phyloP scores from a whole-genome alignment of 2,329 filamentous ascomycete genomes.

The Graphilbum fragrans region DNA sequence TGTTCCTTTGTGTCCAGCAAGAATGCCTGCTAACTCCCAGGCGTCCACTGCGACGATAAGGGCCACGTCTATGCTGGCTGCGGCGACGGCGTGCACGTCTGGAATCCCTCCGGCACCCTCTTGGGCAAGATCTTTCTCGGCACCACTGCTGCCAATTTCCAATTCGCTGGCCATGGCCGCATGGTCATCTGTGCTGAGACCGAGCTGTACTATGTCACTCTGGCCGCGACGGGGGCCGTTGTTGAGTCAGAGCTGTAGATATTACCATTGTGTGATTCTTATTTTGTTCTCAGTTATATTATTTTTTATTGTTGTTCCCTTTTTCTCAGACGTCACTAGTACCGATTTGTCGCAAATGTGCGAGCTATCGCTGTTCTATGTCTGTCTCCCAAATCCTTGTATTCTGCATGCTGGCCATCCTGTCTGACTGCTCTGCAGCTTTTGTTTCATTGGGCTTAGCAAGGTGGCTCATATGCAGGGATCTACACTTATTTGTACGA shows the following conservation, averaged over 20 bases:
- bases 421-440: too few relatives aligned
- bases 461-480: too few relatives aligned
- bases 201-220: slow-evolving; percentile 25
- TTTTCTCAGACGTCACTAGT: neutral
- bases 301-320: neutral
- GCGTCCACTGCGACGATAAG: slow-evolving; percentile 38
- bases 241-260: slow-evolving; percentile 4
- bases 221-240: slow-evolving; percentile 14
- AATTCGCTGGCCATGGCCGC: slow-evolving; percentile 29
- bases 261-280: neutral
- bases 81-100: slow-evolving; percentile 39
- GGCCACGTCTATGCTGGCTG: slow-evolving; percentile 43
- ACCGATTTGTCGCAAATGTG: neutral
- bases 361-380: too few relatives aligned
- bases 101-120: slow-evolving; percentile 32
- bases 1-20: neutral
- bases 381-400: too few relatives aligned
- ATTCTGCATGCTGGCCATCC: too few relatives aligned
- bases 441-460: too few relatives aligned
- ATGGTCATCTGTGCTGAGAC: slow-evolving; percentile 30
- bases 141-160: slow-evolving; percentile 33
- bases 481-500: too few relatives aligned
- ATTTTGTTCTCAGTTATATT: neutral
- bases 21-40: slow-evolving; percentile 18
- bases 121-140: slow-evolving; percentile 44